Evolutionary conservation across 768 basidiomycete genomes (phyloP), one percentile per base, ranked within the genome.

Genomic region (Lepiota brunneoincarnata): DNA sequence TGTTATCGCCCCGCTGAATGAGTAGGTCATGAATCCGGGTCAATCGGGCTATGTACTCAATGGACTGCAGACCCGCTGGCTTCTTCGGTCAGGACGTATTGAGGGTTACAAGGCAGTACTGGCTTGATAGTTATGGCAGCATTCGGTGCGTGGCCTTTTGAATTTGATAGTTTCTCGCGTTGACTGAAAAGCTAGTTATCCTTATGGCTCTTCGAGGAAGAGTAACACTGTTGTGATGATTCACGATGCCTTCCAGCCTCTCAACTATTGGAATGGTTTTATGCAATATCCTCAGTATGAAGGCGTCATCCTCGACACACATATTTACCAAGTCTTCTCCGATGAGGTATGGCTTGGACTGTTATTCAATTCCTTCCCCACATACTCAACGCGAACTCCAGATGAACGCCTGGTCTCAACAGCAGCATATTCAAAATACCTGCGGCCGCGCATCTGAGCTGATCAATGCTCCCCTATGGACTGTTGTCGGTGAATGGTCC

Each of bases 401-500:
- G 73, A 68, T 3, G 75, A 77, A 51, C 62, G 69, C 18, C 71
- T 73, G 67, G 69, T 67, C 45, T 54, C 50, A 79, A 46, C 63
- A 70, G 20, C 66, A 83, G 47, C 88, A 90, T 58, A 87, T 91
- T 49, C 49, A 66, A 37, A 63, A 71, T 1, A 84, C 83, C 2
- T 92, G 91, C 61, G 55, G 56, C 43, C 67, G 70, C 18, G 73
- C 68, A 14, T 65, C 71, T 9, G 62, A 69, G 3, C 73, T 91
- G 9, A 67, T 78, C 0, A 63, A 64, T n/a, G 83, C 81, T 59
- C 76, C 81, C 24, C 76, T 94, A 26, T 91, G 88, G 91, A 76
- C 81, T n/a, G 73, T 93, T 40, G 89, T 94, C 26, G 93, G 92
- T 35, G 93, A 96, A 71, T 95, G 89, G 85, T 82, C 86, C 0